These are phyloP conservation scores for Rhinocladiella mackenziei DNA, from an alignment of 2,329 filamentous ascomycete genomes.

Conservation along the genomic window DNA sequence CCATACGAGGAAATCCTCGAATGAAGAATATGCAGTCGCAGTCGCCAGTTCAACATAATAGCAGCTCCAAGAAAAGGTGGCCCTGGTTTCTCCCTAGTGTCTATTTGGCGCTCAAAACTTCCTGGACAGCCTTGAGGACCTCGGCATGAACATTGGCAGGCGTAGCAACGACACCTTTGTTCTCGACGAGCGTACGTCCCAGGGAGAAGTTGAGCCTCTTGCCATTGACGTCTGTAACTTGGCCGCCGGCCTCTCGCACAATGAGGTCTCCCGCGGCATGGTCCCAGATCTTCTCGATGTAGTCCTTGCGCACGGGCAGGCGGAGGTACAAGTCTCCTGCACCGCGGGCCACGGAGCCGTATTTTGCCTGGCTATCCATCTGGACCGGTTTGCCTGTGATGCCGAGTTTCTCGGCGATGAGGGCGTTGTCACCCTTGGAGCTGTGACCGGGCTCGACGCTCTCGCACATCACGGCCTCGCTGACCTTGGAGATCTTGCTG, in stretches of 20 bases:
- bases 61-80: no score
- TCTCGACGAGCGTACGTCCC: slow-evolving; percentile 79
- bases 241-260: slow-evolving; percentile 86
- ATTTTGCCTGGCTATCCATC: slow-evolving; percentile 98
- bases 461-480: slow-evolving; percentile 89
- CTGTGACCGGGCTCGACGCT: slow-evolving; percentile 92
- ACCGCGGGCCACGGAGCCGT: slow-evolving; percentile 88
- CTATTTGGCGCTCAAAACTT: slow-evolving; percentile 59
- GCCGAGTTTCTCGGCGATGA: slow-evolving; percentile 77
- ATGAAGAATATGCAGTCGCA: no score
- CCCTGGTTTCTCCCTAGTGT: no score
- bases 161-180: slow-evolving; percentile 91
- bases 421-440: slow-evolving; percentile 78
- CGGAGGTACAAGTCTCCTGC: slow-evolving; percentile 93
- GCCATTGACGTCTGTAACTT: slow-evolving; percentile 85
- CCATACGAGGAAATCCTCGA: no score
- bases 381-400: slow-evolving; percentile 86
- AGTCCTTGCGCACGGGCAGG: slow-evolving; percentile 76
- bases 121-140: slow-evolving; percentile 77
- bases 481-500: slow-evolving; percentile 69
- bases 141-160: slow-evolving; percentile 69
- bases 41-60: no score
- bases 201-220: slow-evolving; percentile 79
- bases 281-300: slow-evolving; percentile 99
- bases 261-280: slow-evolving; percentile 94